Base-by-base conservation (phyloP, 768 basidiomycete species). In the Tremella fuciformis region DNA sequence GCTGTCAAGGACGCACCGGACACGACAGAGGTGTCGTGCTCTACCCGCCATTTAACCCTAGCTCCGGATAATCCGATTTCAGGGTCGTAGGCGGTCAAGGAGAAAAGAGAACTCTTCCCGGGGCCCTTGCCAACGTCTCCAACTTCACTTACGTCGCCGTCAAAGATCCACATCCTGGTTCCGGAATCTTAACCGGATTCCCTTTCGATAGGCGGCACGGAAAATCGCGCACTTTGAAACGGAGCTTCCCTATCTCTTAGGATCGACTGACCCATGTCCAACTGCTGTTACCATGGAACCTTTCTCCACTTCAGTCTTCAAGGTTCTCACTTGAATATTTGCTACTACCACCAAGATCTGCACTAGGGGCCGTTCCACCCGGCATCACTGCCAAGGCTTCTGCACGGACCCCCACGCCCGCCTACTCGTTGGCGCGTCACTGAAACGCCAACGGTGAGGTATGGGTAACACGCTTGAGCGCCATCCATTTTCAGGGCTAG, bases 401-500 rank as follows among this genome's bases (percentile, higher is more conserved):
- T 83, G 84, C 84, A 84, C 82, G 76, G 80, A 86, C 84, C 85
- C 83, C 84, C 84, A 85, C 82, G 83, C 67, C 67, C 64, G 67
- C 67, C 67, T 69, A 69, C 67, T 86, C 84, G 82, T 85, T 81
- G 82, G 81, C 79, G 82, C 83, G 75, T 86, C 83, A 64, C 67
- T 66, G 46, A 77, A 83, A 84, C 83, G 79, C 83, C 82, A 82
- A 85, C 82, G 84, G 86, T 80, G 84, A 85, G 84, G 86, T 87
- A 84, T 87, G 84, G 86, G 86, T 86, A 84, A 83, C 82, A 85
- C 83, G 82, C 85, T 86, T 86, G 82, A 87, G 86, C 85, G 85
- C 86, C 86, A 87, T 87, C 86, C 85, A 86, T 87, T 87, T 87
- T 87, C 84, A 86, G 85, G 86, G 86, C 85, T 85, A 86, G 85